phyloP scores from a whole-genome alignment of 2,329 filamentous ascomycete species.

The Lasiodiplodia citricola region DNA sequence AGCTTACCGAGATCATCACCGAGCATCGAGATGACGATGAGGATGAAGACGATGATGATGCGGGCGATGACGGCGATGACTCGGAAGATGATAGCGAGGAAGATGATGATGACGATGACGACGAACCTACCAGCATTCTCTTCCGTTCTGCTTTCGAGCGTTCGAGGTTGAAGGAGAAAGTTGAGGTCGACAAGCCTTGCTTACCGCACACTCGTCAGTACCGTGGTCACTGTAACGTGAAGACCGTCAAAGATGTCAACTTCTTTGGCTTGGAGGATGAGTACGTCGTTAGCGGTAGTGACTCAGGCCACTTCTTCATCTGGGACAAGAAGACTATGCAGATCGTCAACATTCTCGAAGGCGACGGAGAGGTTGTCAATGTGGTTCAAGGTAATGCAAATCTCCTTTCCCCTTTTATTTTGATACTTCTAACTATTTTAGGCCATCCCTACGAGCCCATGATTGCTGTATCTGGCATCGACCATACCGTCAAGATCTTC shows the following conservation, averaged over 20 bases:
- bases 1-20: slow-evolving; percentile 31
- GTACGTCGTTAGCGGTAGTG: slow-evolving; percentile 70
- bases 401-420: neutral
- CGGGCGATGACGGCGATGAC: slow-evolving; percentile 37
- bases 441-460: slow-evolving; percentile 71
- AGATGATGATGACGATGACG: slow-evolving; percentile 39
- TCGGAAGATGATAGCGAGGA: slow-evolving; percentile 37
- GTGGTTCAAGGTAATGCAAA: slow-evolving; percentile 62
- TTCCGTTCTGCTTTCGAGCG: slow-evolving; percentile 57
- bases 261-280: slow-evolving; percentile 71
- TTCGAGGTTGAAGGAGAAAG: slow-evolving; percentile 53
- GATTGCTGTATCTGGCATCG: slow-evolving; percentile 70
- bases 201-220: slow-evolving; percentile 63
- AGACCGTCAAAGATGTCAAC: slow-evolving; percentile 73
- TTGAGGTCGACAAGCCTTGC: slow-evolving; percentile 62
- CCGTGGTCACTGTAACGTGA: slow-evolving; percentile 69
- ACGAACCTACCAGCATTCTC: slow-evolving; percentile 42
- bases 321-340: slow-evolving; percentile 68
- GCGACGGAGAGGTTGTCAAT: slow-evolving; percentile 72
- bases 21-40: slow-evolving; percentile 35
- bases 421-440: slow-evolving; percentile 31
- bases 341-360: slow-evolving; percentile 68
- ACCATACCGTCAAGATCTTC: slow-evolving; percentile 72
- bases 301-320: slow-evolving; percentile 71
- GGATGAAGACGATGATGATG: slow-evolving; percentile 38